Conservation (phyloP, 208 protist genomes). For the Balamuthia mandrillaris region DNA sequence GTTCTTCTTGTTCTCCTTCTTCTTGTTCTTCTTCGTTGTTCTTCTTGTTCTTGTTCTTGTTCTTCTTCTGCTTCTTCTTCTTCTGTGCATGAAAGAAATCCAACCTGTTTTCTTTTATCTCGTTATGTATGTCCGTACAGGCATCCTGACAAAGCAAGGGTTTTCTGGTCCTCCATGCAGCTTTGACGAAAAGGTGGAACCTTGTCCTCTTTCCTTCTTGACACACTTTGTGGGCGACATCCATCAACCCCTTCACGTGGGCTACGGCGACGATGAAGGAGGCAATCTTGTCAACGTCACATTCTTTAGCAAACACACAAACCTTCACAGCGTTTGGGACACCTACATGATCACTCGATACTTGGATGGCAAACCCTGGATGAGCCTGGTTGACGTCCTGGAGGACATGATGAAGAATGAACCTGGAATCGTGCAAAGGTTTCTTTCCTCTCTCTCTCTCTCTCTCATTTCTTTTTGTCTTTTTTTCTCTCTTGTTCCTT, state of each 20-base stretch:
- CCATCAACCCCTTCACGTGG: constrained; percentile 41
- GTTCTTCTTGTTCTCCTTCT: background rate
- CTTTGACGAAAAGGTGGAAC: constrained; percentile 23
- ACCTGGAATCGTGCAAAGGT: too few species aligned
- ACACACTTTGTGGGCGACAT: constrained; percentile 43
- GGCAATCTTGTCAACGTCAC: constrained; percentile 40
- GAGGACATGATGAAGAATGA: too few species aligned
- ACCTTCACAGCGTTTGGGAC: constrained; percentile 42
- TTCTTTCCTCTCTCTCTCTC: too few species aligned
- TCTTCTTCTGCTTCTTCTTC: background rate
- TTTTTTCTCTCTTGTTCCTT: too few species aligned
- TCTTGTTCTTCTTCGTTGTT: too few species aligned
- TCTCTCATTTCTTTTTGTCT: too few species aligned
- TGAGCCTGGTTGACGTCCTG: too few species aligned
- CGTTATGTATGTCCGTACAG: background rate
- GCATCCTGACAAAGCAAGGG: background rate
- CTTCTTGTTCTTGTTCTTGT: background rate
- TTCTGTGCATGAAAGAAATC: background rate
- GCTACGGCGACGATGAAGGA: constrained; percentile 37
- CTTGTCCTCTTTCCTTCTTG: constrained; percentile 39
- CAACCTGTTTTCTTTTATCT: background rate
- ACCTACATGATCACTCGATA: constrained; percentile 28
- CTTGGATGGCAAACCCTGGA: too few species aligned
- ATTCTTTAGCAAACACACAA: constrained; percentile 29
- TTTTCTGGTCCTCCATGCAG: background rate